phyloP scores from a whole-genome alignment of 345 rosid genomes.

The Gossypium turneri region DNA sequence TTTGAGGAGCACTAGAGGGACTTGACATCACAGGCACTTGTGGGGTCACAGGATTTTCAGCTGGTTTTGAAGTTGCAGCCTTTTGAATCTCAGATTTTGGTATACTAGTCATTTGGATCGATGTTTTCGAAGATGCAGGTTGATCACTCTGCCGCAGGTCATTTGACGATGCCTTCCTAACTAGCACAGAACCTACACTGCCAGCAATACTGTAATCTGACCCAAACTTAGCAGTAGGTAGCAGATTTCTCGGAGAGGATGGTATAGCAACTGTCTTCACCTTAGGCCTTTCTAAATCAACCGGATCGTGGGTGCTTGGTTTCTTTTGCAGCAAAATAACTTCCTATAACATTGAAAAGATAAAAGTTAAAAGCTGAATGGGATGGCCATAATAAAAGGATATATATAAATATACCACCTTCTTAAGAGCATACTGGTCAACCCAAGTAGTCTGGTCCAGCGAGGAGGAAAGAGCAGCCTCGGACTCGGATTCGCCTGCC shows the following conservation, averaged over 20 bases:
- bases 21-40: constrained; percentile 58
- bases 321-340: constrained; percentile 33
- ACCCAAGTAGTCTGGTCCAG: constrained; percentile 30
- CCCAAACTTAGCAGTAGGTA: constrained; percentile 38
- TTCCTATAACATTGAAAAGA: constrained; percentile 28
- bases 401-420: constrained; percentile 37
- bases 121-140: constrained; percentile 25
- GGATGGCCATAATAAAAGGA: neutral
- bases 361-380: neutral
- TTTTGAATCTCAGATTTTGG: constrained; percentile 48
- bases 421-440: constrained; percentile 37
- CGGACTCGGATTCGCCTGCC: constrained; percentile 44
- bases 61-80: constrained; percentile 33
- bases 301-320: constrained; percentile 26
- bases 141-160: constrained; percentile 43
- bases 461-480: constrained; percentile 31
- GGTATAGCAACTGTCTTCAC: constrained; percentile 50
- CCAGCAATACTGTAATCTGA: constrained; percentile 39
- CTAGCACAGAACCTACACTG: constrained; percentile 28
- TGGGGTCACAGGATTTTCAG: constrained; percentile 37
- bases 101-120: constrained; percentile 25
- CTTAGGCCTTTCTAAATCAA: constrained; percentile 55
- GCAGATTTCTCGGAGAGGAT: constrained; percentile 44
- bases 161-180: constrained; percentile 39
- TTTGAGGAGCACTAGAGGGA: constrained; percentile 83